Base-by-base conservation (phyloP, 208 protist species). In the Acanthamoeba lenticulata region DNA sequence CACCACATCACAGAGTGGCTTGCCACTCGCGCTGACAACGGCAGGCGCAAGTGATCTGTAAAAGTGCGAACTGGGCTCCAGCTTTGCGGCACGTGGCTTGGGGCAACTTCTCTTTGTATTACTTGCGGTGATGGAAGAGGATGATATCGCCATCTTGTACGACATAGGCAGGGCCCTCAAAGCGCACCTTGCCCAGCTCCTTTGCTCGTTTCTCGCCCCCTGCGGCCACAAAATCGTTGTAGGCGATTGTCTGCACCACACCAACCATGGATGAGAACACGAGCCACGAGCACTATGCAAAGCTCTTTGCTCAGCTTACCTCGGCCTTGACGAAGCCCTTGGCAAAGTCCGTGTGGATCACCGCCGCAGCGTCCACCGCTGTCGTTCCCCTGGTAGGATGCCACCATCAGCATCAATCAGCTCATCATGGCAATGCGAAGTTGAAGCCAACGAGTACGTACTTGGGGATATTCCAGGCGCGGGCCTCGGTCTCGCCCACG, bases 321-420 rank as follows among this genome's bases (percentile, higher is more conserved):
- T 83, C 72, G 19, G 72, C 72, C 40, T 83, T 83, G 72, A 83
- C 40, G 38, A 83, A 83, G 9, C 72, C 72, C n/a, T 83, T 83
- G 40, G 72, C 72, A 45, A 83, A 83, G 38, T 83, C 72, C 21
- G 72, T 47, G 40, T 83, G 72, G 13, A 83, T 83, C 24, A 40
- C 29, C 15, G 72, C 72, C 32, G 72, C 72, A 7, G 72, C 72
- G 24, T 83, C 72, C 34, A 83, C 72, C 27, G 72, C 72, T 4
- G 72, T 83, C n/a, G 72, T 47, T 9, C 72, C 72, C 60, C 60
- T 69, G 29, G 29, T 27, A 69, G 29, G 60, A 15, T 49, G 45
- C n/a, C n/a, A n/a, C n/a, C n/a, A n/a, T n/a, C n/a, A n/a, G n/a
- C n/a, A n/a, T n/a, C n/a, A n/a, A n/a, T n/a, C n/a, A n/a, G n/a